These are phyloP conservation scores for Psidium guajava DNA, from an alignment of 345 rosid species.

Conservation along the genomic window DNA sequence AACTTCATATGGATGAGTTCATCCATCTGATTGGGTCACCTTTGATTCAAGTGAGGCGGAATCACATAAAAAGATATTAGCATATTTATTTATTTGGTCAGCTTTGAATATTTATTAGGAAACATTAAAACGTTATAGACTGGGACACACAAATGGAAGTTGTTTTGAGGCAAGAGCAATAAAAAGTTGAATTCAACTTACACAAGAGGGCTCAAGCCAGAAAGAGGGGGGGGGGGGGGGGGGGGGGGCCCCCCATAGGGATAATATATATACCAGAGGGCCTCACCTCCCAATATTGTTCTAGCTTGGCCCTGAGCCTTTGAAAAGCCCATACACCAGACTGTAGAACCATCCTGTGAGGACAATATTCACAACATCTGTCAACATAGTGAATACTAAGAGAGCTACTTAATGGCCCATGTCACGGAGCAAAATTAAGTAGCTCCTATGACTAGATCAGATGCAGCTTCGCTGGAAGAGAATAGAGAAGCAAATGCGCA, in stretches of 20 bases:
- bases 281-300: conserved; percentile 87
- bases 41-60: not conserved
- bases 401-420: not conserved
- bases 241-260: too few species aligned
- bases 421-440: not conserved
- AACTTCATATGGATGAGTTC: not conserved
- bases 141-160: not conserved
- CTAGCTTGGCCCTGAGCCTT: conserved; percentile 57
- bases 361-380: not conserved
- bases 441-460: not conserved
- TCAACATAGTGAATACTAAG: not conserved
- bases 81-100: not conserved
- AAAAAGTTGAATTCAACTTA: not conserved
- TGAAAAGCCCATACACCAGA: conserved; percentile 94
- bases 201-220: not conserved
- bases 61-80: not conserved
- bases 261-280: not conserved
- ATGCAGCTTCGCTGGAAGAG: not conserved
- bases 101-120: not conserved
- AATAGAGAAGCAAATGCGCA: not conserved
- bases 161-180: not conserved
- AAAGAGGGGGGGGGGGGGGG: not conserved
- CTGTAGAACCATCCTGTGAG: conserved; percentile 60
- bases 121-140: not conserved
- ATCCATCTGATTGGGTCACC: not conserved